phyloP scores from a whole-genome alignment of 495 filamentous ascomycete species.

The Lasiosphaeria miniovina region DNA sequence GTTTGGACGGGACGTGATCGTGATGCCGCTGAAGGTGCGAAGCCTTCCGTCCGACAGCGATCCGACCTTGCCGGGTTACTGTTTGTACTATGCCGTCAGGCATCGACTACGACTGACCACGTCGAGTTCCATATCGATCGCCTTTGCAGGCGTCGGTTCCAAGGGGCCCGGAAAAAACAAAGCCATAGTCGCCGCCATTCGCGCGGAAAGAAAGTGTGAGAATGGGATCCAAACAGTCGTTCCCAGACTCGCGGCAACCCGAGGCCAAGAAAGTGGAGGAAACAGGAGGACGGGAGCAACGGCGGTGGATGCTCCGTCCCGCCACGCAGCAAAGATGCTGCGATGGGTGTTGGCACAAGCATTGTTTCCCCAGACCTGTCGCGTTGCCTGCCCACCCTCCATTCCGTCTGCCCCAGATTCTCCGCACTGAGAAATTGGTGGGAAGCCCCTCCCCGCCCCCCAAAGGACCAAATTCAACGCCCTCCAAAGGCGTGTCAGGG shows the following conservation, averaged over 20 bases:
- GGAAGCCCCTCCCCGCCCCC: conserved; percentile 2
- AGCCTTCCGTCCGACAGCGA: too few relatives aligned
- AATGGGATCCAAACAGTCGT: background rate
- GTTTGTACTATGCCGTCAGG: background rate
- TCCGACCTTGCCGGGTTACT: background rate
- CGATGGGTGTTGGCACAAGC: background rate
- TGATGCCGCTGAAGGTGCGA: too few relatives aligned
- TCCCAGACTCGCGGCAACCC: background rate
- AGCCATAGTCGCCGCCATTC: background rate
- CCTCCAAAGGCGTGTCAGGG: background rate
- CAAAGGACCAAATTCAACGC: conserved; percentile 8
- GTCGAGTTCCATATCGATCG: background rate
- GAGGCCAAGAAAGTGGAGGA: background rate
- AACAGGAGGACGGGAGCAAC: conserved; percentile 14
- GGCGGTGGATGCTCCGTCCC: conserved; percentile 21
- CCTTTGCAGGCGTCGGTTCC: background rate
- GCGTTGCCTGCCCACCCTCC: background rate
- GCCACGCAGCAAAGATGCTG: conserved; percentile 4
- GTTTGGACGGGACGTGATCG: too few relatives aligned
- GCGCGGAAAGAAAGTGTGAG: background rate
- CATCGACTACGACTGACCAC: background rate
- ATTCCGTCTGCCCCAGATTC: conserved; percentile 1
- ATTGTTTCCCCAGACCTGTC: conserved; percentile 7
- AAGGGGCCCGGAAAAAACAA: background rate
- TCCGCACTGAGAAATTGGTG: conserved; percentile 4